Base-by-base conservation (phyloP, 2,329 filamentous ascomycete species). In the Biscogniauxia marginata region DNA sequence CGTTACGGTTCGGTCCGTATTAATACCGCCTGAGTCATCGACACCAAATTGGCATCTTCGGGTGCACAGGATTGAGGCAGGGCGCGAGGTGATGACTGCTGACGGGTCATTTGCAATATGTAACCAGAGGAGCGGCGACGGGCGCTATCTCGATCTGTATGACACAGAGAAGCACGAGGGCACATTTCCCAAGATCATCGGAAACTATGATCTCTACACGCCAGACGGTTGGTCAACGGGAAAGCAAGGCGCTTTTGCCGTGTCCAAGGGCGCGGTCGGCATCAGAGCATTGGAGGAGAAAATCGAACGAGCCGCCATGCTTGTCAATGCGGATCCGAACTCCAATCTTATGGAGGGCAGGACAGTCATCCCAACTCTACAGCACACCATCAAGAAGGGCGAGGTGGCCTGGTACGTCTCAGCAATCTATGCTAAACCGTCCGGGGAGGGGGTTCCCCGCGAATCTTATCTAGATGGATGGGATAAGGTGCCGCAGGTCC, bases 321-420 rank as follows among this genome's bases (percentile, higher is more conserved):
- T 91, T 22, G 84, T 92, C 49, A 85, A 91, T 55, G 87, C 88
- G 9, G 90, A 93, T 69, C 88, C 89, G 6, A 92, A 93, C 74
- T 89, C 86, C 49, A 93, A 93, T 72, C 74, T 93, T 30, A 78
- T 91, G 2, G 86, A 91, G 73, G 84, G 85, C 56, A 77, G 89
- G 56, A 91, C 87, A 3, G 79, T 88, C 45, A 82, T 93, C 63
- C 90, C 90, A 21, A 86, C 86, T 24, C 72, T 93, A 65, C 83
- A 86, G 67, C 79, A 82, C 60, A 85, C 83, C 22, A 70, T 92
- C 34, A 74, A 75, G 52, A 76, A 78, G 46, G 86, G 83, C 0
- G 76, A 83, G 63, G 79, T 77, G 23, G 78, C 76, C 39, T 90
- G 86, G 86, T 89, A 90, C 67, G 79, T 88, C 3, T 86, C 85